Evolutionary conservation across 345 rosid genomes (phyloP).

Genomic region (Hibiscus syriacus): DNA sequence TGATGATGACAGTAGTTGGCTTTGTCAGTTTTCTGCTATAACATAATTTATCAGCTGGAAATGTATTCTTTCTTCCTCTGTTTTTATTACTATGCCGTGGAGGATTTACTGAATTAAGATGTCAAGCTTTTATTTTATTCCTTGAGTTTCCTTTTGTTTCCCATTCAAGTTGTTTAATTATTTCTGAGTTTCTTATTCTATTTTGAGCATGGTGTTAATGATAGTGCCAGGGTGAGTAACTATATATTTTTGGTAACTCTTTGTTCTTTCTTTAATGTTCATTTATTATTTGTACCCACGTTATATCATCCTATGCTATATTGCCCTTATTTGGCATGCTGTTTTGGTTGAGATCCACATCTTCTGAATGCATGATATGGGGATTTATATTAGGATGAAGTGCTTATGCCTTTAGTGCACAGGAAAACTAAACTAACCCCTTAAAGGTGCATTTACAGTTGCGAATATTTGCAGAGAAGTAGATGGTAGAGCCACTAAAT

Average conservation of each 20-base stretch:
- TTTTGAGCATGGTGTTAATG: neutral
- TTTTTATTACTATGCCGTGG: neutral
- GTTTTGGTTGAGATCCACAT: neutral
- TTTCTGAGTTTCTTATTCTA: conserved; percentile 2
- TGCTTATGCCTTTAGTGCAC: neutral
- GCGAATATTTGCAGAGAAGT: neutral
- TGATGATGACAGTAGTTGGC: conserved; percentile 1
- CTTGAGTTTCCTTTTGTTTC: conserved; percentile 5
- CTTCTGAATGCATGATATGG: neutral
- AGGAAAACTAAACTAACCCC: neutral
- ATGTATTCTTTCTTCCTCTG: neutral
- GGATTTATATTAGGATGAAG: neutral
- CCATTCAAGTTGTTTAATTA: neutral
- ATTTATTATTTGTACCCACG: neutral
- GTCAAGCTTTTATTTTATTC: neutral
- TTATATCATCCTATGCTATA: conserved; percentile 8
- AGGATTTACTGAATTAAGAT: neutral
- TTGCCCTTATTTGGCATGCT: neutral
- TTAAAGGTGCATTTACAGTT: neutral
- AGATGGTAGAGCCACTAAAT: neutral
- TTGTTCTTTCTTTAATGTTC: neutral
- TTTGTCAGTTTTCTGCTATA: neutral
- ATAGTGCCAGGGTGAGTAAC: conserved; percentile 3
- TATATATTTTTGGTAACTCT: neutral
- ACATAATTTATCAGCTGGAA: neutral